Conservation (phyloP, 2,329 filamentous ascomycete genomes). For the Paramyrothecium roridum region DNA sequence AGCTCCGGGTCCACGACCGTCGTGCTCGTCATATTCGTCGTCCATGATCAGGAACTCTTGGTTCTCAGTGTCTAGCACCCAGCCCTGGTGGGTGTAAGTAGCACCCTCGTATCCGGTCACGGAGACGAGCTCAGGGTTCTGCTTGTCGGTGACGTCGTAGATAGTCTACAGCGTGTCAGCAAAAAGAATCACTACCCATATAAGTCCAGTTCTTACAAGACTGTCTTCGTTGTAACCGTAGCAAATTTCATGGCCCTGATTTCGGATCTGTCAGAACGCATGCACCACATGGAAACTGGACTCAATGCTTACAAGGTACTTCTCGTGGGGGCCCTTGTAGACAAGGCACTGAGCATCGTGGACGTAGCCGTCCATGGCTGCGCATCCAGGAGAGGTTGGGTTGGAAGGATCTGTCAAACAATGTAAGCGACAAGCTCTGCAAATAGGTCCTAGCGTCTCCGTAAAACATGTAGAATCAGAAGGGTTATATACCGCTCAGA, state of each 20-base stretch:
- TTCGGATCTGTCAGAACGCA: neutral
- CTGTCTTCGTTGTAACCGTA: slow-evolving; percentile 2
- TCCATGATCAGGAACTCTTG: slow-evolving; percentile 43
- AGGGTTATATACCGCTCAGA: slow-evolving; percentile 30
- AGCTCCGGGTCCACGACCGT: slow-evolving; percentile 17
- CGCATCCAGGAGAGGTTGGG: slow-evolving; percentile 33
- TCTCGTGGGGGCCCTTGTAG: slow-evolving; percentile 43
- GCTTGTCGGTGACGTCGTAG: slow-evolving; percentile 43
- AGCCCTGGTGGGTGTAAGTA: slow-evolving; percentile 54
- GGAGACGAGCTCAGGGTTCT: slow-evolving; percentile 40
- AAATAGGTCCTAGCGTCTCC: too few relatives aligned
- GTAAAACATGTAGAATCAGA: too few relatives aligned
- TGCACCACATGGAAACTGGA: too few relatives aligned
- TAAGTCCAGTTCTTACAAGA: neutral
- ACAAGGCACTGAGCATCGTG: slow-evolving; percentile 52
- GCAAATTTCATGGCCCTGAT: slow-evolving; percentile 1
- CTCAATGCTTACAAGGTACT: neutral
- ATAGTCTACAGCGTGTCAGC: neutral
- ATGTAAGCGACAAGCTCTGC: neutral
- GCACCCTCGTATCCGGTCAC: slow-evolving; percentile 50
- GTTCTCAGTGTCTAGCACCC: slow-evolving; percentile 38
- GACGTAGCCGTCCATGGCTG: slow-evolving; percentile 46
- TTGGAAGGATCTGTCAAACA: neutral
- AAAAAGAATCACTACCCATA: neutral
- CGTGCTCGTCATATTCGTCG: slow-evolving; percentile 49